These are phyloP conservation scores for Cyberlindnera nakhonratchasimensis DNA, from an alignment of 805 yeast genomes.

Conservation along the genomic window DNA sequence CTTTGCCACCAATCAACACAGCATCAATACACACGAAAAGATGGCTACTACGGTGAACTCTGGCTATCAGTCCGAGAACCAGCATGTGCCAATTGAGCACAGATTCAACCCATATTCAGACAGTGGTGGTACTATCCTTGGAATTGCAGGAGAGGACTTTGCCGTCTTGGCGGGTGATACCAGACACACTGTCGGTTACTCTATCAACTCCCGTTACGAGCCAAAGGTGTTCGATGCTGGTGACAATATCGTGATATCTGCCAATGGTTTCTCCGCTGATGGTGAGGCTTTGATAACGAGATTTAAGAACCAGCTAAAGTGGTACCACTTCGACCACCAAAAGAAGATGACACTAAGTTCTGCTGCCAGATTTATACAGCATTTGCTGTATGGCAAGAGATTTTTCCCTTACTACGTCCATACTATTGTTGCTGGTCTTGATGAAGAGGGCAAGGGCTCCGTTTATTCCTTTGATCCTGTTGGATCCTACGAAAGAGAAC, in stretches of 20 bases:
- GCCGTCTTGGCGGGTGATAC: constrained; percentile 98
- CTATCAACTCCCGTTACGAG: constrained; percentile 88
- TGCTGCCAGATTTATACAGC: constrained; percentile 90
- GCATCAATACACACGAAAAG: not conserved
- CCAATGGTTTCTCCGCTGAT: constrained; percentile 97
- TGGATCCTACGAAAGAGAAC: constrained; percentile 96
- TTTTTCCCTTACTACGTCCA: constrained; percentile 96
- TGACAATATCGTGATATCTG: constrained; percentile 80
- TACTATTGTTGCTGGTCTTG: constrained; percentile 92
- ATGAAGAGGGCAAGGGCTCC: constrained; percentile 83
- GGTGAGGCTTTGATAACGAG: constrained; percentile 79
- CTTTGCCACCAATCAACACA: constrained; percentile 8
- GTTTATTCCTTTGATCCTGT: constrained; percentile 97
- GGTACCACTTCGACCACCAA: constrained; percentile 92
- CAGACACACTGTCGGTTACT: constrained; percentile 92
- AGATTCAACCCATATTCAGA: constrained; percentile 90
- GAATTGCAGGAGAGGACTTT: constrained; percentile 96
- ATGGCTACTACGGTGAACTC: constrained; percentile 50
- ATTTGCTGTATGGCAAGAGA: constrained; percentile 84
- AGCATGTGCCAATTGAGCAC: constrained; percentile 75
- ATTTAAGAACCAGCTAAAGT: constrained; percentile 61
- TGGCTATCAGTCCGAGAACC: constrained; percentile 57
- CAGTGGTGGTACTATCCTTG: constrained; percentile 95
- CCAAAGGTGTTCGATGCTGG: constrained; percentile 89
- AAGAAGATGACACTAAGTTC: constrained; percentile 63